These are phyloP conservation scores for Ophiosphaerella narmari DNA, from an alignment of 2,329 filamentous ascomycete genomes.

Conservation along the genomic window DNA sequence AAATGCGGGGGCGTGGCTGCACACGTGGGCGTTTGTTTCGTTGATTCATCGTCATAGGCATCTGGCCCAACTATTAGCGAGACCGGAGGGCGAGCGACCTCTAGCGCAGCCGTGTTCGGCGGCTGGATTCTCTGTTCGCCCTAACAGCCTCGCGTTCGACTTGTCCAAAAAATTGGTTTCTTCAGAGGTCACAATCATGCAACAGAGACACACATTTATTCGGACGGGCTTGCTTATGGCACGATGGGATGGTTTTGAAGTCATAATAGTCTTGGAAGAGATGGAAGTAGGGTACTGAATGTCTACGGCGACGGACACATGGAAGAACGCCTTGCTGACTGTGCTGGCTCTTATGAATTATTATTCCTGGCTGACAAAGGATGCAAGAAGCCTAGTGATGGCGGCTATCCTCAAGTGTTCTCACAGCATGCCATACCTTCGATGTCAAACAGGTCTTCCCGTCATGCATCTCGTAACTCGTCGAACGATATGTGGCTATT, in stretches of 20 bases:
- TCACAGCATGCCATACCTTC: background rate
- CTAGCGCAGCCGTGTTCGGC: too few relatives aligned
- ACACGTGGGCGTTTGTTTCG: slow-evolving; percentile 32
- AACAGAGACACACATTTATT: too few relatives aligned
- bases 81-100: background rate
- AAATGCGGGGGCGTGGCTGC: slow-evolving; percentile 32
- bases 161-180: background rate
- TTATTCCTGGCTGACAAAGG: background rate
- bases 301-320: too few relatives aligned
- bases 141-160: background rate
- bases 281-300: too few relatives aligned
- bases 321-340: background rate
- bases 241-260: too few relatives aligned
- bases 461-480: slow-evolving; percentile 22
- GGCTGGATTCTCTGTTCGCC: too few relatives aligned
- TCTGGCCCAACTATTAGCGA: slow-evolving; percentile 7
- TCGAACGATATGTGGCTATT: slow-evolving; percentile 21
- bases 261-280: too few relatives aligned
- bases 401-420: background rate
- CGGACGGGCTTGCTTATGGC: too few relatives aligned
- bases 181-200: background rate
- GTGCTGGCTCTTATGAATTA: background rate
- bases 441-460: background rate
- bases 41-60: slow-evolving; percentile 12
- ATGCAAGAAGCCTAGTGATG: background rate